phyloP scores from a whole-genome alignment of 176 grass and related monocot species.

The Thinopyrum elongatum region DNA sequence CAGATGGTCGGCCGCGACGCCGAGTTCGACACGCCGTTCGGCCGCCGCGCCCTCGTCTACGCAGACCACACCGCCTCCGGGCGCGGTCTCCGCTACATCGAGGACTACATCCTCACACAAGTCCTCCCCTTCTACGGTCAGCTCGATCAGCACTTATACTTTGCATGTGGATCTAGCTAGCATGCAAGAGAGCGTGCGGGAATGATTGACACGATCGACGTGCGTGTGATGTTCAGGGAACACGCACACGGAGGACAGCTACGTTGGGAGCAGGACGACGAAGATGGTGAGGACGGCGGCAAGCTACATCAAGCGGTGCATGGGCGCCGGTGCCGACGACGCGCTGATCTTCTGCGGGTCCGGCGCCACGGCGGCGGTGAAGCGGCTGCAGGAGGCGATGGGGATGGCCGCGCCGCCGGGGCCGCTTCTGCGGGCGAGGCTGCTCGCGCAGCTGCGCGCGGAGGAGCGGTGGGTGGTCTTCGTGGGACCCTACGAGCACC shows the following conservation, averaged over 20 bases:
- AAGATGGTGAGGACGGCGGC: slow-evolving; percentile 37
- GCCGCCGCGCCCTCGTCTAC: slow-evolving; percentile 58
- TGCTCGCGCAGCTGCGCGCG: slow-evolving; percentile 6
- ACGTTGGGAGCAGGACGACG: slow-evolving; percentile 68
- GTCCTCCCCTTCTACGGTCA: slow-evolving; percentile 86
- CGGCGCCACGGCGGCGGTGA: slow-evolving; percentile 62
- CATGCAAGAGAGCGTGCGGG: background rate
- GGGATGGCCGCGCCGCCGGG: slow-evolving; percentile 44
- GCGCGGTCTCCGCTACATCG: slow-evolving; percentile 55
- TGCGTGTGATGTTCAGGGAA: slow-evolving; percentile 40
- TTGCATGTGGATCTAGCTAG: background rate
- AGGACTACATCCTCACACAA: slow-evolving; percentile 73
- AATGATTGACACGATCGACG: too few species aligned
- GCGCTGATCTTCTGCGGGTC: slow-evolving; percentile 75
- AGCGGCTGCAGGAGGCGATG: slow-evolving; percentile 84
- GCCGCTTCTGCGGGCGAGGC: slow-evolving; percentile 8
- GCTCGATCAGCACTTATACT: background rate
- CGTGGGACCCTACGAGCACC: slow-evolving; percentile 79
- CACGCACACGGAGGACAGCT: slow-evolving; percentile 87
- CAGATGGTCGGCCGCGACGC: slow-evolving; percentile 38
- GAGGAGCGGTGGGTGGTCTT: slow-evolving; percentile 82
- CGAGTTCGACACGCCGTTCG: slow-evolving; percentile 78
- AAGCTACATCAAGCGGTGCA: slow-evolving; percentile 72
- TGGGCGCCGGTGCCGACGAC: slow-evolving; percentile 54
- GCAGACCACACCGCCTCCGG: slow-evolving; percentile 83